Conservation (phyloP, 768 basidiomycete species). For the Hericium coralloides region DNA sequence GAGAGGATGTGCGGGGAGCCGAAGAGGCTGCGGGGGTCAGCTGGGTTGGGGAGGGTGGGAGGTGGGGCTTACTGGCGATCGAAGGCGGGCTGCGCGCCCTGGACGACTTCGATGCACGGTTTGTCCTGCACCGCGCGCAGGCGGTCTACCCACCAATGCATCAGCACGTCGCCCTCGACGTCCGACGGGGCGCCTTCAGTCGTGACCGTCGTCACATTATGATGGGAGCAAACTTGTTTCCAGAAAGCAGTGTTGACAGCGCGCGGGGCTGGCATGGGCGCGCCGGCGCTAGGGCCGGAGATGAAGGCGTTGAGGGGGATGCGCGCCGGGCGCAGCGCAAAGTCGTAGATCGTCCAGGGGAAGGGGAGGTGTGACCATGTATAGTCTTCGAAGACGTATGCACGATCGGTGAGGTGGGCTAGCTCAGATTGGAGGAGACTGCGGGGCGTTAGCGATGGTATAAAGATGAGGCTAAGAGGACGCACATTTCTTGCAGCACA, state of each 20-base stretch:
- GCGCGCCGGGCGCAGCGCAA: constrained; percentile 42
- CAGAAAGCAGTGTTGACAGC: neutral
- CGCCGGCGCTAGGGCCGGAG: constrained; percentile 4
- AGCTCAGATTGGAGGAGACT: neutral
- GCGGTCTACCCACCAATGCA: neutral
- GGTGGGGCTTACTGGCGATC: neutral
- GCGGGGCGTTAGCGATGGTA: neutral
- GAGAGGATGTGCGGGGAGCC: neutral
- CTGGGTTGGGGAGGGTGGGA: neutral
- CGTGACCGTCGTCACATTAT: neutral
- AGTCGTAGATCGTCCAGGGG: constrained; percentile 31
- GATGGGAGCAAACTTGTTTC: neutral
- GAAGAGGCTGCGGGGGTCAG: neutral
- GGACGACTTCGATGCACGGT: neutral
- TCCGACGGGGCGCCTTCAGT: neutral
- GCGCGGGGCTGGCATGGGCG: neutral
- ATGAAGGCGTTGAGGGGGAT: constrained; percentile 44
- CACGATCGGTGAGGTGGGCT: constrained; percentile 7
- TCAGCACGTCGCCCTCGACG: neutral
- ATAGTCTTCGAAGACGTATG: constrained; percentile 49
- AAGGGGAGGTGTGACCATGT: constrained; percentile 38
- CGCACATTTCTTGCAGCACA: constrained; percentile 2
- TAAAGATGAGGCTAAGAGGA: neutral
- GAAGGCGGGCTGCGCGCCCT: neutral
- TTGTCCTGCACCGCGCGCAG: neutral